Base-by-base conservation (phyloP, 2,329 filamentous ascomycete genomes). In the Cercospora brassicicola region DNA sequence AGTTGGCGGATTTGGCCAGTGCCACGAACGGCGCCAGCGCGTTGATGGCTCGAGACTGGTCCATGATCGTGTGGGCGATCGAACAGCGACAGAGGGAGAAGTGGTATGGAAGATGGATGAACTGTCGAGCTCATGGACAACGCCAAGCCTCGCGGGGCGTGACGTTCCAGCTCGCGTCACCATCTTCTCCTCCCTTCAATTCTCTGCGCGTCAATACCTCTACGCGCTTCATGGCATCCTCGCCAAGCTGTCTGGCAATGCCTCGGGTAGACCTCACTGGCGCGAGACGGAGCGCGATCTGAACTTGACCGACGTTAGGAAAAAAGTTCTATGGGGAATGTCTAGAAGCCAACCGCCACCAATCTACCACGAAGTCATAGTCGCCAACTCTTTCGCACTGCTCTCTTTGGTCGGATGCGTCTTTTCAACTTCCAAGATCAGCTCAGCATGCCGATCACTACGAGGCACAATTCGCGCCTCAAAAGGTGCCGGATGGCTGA, bases 1-100 rank as follows among this genome's bases (percentile, higher is more conserved):
- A 93, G 6, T 88, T 92, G 70, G 92, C 93, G 10, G 93, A 91
- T 78, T 94, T 95, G 76, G 91, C 91, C 72, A 97, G 91, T 62
- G 91, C 91, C 68, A 99, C 84, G 82, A 94, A 98, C n/a, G 94
- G 93, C 85, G 97, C 84, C 10, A 85, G 83, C 64, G 83, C 88
- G 73, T 89, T 88, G 72, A 90, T 81, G 39, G 82, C 83, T 73
- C 84, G 85, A 60, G 83, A 87, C 79, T 94, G 91, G 82, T 92
- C 91, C 91, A 94, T 94, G 62, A 13, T 39, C 28, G 42, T 36
- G n/a, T 39, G 8, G n/a, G 13, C 28, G 20, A 53, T 20, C 20
- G 20, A 11, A 53, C 48, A 28, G 48, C 48, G 48, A 28, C 48
- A 53, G 48, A 26, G n/a, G 36, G 8, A 6, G 36, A 48, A 48